A percentile compares a stretch with the other conserved stretches of the same genome.
phyloP scores from a whole-genome alignment of 352 stramenopile species.

The Pythium phragmitis region DNA sequence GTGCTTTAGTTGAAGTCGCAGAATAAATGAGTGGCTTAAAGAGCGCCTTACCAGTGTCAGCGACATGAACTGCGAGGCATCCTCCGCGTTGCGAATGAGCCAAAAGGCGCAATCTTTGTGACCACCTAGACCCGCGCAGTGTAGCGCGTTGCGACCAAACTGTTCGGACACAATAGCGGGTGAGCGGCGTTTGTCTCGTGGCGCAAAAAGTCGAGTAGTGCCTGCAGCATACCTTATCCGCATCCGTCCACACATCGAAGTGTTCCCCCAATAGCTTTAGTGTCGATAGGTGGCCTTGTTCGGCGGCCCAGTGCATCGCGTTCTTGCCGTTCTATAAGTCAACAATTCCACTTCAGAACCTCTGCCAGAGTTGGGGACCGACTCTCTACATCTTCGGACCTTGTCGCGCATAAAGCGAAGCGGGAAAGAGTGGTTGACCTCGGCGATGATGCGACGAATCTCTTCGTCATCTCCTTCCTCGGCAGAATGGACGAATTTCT shows the following conservation, averaged over 20 bases:
- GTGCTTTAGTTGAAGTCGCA: too few relatives aligned
- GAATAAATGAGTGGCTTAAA: not conserved
- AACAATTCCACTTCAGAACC: not conserved
- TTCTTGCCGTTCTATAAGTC: constrained; percentile 79
- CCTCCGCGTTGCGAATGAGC: constrained; percentile 67
- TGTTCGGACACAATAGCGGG: constrained; percentile 19
- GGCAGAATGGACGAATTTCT: constrained; percentile 83
- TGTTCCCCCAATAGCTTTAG: constrained; percentile 81
- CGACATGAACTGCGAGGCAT: constrained; percentile 69
- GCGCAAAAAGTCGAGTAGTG: not conserved
- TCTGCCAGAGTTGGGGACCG: not conserved
- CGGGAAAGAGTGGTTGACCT: constrained; percentile 78
- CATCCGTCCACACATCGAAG: constrained; percentile 74
- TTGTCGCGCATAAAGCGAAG: constrained; percentile 84
- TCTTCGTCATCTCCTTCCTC: constrained; percentile 83
- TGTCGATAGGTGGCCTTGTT: constrained; percentile 72
- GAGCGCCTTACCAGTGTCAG: constrained; percentile 52
- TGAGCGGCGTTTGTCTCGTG: not conserved
- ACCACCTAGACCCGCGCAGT: constrained; percentile 74
- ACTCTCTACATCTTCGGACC: constrained; percentile 29
- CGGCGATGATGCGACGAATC: constrained; percentile 71
- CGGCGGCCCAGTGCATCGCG: constrained; percentile 83
- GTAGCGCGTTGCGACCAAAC: constrained; percentile 85
- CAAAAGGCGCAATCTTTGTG: constrained; percentile 85
- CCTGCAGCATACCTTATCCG: constrained; percentile 55